Base-by-base conservation (phyloP, 2,329 filamentous ascomycete genomes). In the Fusarium pseudoanthophilum region DNA sequence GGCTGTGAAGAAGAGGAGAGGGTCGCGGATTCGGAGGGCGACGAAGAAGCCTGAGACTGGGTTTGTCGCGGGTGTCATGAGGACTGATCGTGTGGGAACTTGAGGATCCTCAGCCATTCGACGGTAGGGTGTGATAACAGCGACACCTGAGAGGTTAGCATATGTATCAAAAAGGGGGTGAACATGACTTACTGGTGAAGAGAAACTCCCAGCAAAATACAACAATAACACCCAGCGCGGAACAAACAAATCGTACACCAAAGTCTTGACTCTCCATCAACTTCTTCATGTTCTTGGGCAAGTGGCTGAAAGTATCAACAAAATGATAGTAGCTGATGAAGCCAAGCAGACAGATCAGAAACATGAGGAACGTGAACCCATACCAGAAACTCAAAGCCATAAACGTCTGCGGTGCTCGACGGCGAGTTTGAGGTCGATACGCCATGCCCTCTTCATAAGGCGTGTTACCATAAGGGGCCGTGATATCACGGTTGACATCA, bases 191-290 rank as follows among this genome's bases (percentile, higher is more conserved):
- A 77, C 86, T 87, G 8, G 64, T 73, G n/a, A 85, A 85, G 9
- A 86, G 79, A 3, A 79, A 78, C 18, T 82, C 78, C 84, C 83
- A 86, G 52, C 81, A 80, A 36, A 85, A 79, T 10, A 83, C 80
- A 8, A 84, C 78, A 21, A 79, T 71, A 4, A 86, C 84, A 16
- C 84, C 85, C 0, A 85, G 60, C 0, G 78, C 76, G 6, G 84
- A 84, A 55, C 83, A 82, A 13, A 86, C 72, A 58, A 86, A 86
- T 13, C 84, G 78, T 1, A 84, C 82, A 10, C 84, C 84, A 57
- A 86, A 85, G 6, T 76, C 78, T 66, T 84, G 80, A n/a, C 80
- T 78, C 49, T 83, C 81, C 77, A 86, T 77, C 78, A 64, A 81
- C 79, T 26, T 72, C 72, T 65, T 81, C 77, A 67, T 83, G 79